Conservation (phyloP, 2,329 filamentous ascomycete genomes). For the Pestalotiopsis sp. region DNA sequence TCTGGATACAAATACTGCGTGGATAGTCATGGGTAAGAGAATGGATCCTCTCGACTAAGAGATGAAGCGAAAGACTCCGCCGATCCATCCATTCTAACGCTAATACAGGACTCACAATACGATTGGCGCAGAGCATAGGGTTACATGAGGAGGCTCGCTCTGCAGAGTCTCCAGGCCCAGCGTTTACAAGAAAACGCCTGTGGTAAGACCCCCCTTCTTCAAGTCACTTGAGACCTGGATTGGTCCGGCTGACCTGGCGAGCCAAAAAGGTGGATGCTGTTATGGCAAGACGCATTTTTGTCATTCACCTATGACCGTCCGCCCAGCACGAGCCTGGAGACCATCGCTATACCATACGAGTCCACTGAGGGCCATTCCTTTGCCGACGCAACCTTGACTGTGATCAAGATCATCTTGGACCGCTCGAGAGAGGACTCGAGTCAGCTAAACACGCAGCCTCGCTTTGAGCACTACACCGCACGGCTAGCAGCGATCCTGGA, state of each 20-base stretch:
- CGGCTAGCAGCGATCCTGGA: neutral
- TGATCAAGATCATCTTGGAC: conserved; percentile 7
- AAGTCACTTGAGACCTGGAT: neutral
- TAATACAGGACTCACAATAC: conserved; percentile 3
- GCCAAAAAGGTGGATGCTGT: conserved; percentile 1
- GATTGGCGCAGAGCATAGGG: conserved; percentile 8
- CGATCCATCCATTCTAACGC: neutral
- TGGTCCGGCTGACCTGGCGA: neutral
- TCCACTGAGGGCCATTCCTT: neutral
- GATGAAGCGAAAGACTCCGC: neutral
- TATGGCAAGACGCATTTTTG: conserved; percentile 6
- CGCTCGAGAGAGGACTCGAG: conserved; percentile 7
- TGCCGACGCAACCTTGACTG: conserved; percentile 2
- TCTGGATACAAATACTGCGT: conserved; percentile 7
- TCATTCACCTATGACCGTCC: conserved; percentile 8
- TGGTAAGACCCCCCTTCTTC: neutral
- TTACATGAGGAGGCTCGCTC: neutral
- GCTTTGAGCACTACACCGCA: conserved; percentile 1
- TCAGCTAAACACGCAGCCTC: neutral
- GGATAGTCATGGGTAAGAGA: conserved; percentile 8
- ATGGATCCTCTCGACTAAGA: neutral
- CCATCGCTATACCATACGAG: conserved; percentile 1
- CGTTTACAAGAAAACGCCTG: neutral
- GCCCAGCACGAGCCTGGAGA: conserved; percentile 1
- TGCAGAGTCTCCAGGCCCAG: neutral